phyloP scores from a whole-genome alignment of 1,284 basidiomycete species.

The Cutaneotrichosporon sp. region DNA sequence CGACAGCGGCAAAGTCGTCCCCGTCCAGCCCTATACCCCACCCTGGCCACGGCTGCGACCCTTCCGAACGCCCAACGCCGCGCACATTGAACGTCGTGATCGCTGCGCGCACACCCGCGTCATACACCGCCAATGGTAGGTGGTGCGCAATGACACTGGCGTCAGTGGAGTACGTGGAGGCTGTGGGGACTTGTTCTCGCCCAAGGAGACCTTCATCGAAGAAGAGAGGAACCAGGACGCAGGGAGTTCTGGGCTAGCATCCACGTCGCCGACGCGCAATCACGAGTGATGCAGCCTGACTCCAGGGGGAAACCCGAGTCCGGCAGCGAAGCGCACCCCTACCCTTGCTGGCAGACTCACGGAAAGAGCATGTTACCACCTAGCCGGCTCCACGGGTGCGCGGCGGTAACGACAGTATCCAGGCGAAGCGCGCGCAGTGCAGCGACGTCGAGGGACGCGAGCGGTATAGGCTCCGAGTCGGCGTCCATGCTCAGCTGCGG shows the following conservation, averaged over 20 bases:
- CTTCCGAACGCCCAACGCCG: conserved; percentile 33
- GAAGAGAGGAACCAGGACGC: too few relatives aligned
- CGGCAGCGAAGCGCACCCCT: too few relatives aligned
- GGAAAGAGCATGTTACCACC: conserved; percentile 43
- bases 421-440: conserved; percentile 9
- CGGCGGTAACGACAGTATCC: conserved; percentile 28
- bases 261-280: too few relatives aligned
- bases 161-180: conserved; percentile 4
- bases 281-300: too few relatives aligned
- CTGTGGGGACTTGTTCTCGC: too few relatives aligned
- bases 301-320: too few relatives aligned
- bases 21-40: conserved; percentile 24
- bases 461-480: neutral
- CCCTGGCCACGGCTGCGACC: conserved; percentile 25
- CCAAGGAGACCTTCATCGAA: too few relatives aligned
- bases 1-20: conserved; percentile 33
- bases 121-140: conserved; percentile 18
- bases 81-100: conserved; percentile 38
- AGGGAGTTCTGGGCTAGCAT: too few relatives aligned
- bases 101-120: conserved; percentile 14
- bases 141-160: conserved; percentile 29
- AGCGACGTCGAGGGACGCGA: neutral
- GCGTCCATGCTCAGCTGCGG: neutral
- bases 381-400: conserved; percentile 39
- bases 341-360: too few relatives aligned